Evolutionary conservation across 768 basidiomycete species (phyloP).

Genomic region (Mycena vulgaris): DNA sequence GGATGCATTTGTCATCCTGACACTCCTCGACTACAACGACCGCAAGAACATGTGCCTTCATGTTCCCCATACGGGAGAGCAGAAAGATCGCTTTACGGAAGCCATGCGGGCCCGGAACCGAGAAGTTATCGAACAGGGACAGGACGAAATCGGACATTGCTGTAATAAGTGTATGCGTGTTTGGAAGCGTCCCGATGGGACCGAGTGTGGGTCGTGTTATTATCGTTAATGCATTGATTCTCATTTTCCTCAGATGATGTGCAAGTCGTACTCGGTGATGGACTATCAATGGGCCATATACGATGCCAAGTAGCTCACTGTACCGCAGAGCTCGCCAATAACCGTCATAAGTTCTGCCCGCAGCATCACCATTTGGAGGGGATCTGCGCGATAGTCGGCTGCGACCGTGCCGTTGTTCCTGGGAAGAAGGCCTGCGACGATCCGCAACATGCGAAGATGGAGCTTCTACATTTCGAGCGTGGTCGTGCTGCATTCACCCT

Average conservation of each 20-base stretch:
- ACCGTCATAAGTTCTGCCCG: constrained; percentile 38
- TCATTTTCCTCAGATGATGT: not conserved
- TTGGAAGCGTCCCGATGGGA: not conserved
- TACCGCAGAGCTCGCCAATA: constrained; percentile 30
- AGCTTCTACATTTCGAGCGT: constrained; percentile 12
- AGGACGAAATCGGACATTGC: constrained; percentile 46
- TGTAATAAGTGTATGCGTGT: constrained; percentile 28
- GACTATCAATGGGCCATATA: constrained; percentile 41
- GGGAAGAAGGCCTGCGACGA: constrained; percentile 25
- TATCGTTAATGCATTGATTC: not conserved
- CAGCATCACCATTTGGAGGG: constrained; percentile 15
- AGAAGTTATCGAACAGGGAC: constrained; percentile 42
- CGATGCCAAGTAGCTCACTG: constrained; percentile 39
- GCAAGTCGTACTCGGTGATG: constrained; percentile 1
- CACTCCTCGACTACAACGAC: constrained; percentile 46
- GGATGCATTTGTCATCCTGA: constrained; percentile 45
- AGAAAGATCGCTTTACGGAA: constrained; percentile 43
- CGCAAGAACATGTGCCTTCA: constrained; percentile 26
- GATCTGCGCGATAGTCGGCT: constrained; percentile 36
- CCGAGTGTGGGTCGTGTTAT: not conserved
- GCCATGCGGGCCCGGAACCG: constrained; percentile 46
- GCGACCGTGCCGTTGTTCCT: constrained; percentile 18
- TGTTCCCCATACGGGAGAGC: constrained; percentile 45
- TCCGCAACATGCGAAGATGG: constrained; percentile 23
- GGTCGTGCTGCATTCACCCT: constrained; percentile 8